phyloP scores from a whole-genome alignment of 2,329 filamentous ascomycete genomes.

The Aspergillus floridensis region DNA sequence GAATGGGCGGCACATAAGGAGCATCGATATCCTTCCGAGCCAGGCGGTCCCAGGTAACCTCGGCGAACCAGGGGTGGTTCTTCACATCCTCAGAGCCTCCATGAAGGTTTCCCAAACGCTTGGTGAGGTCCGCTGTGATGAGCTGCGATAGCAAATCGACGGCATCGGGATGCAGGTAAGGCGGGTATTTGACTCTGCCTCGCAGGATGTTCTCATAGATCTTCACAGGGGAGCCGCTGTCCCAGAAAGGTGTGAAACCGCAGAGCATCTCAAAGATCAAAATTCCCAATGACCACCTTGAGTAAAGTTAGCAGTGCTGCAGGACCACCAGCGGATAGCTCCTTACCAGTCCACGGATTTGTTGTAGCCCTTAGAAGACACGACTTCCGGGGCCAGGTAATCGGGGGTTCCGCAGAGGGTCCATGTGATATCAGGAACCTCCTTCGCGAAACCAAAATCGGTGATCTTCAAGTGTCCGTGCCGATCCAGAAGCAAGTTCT shows the following conservation, averaged over 20 bases:
- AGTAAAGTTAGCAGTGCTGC: slow-evolving; percentile 7
- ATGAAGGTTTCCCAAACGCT: slow-evolving; percentile 90
- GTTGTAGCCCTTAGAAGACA: slow-evolving; percentile 99
- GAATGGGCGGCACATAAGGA: slow-evolving; percentile 93
- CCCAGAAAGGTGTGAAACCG: slow-evolving; percentile 98
- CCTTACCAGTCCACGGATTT: slow-evolving; percentile 97
- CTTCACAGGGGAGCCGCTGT: slow-evolving; percentile 95
- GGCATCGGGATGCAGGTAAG: slow-evolving; percentile 91
- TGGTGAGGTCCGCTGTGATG: slow-evolving; percentile 92
- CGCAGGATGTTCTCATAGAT: slow-evolving; percentile 99
- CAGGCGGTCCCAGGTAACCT: slow-evolving; percentile 95
- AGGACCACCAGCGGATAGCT: background rate
- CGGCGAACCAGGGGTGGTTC: slow-evolving; percentile 91
- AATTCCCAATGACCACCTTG: slow-evolving; percentile 96
- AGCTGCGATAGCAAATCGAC: slow-evolving; percentile 88
- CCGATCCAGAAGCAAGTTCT: slow-evolving; percentile 86
- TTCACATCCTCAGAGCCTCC: slow-evolving; percentile 90
- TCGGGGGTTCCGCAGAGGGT: slow-evolving; percentile 96
- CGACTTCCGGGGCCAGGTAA: slow-evolving; percentile 94
- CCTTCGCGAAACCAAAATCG: slow-evolving; percentile 98
- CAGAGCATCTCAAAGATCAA: slow-evolving; percentile 99
- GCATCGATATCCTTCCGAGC: slow-evolving; percentile 97
- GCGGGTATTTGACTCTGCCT: slow-evolving; percentile 92
- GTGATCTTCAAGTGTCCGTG: slow-evolving; percentile 96
- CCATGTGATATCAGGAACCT: slow-evolving; percentile 98